Conservation (phyloP, 805 yeast species). For the Monosporozyma servazzii region DNA sequence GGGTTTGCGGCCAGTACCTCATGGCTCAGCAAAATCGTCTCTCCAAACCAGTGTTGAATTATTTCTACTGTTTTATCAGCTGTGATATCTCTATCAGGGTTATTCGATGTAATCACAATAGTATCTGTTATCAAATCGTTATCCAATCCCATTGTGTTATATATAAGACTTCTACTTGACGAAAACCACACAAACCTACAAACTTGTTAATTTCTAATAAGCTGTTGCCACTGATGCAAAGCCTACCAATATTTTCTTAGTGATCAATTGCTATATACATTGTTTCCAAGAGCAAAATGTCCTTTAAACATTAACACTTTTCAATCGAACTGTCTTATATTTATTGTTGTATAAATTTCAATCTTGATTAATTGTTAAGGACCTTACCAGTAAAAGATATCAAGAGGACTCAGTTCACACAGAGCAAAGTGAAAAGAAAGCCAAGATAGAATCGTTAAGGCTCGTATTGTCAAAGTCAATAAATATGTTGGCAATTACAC, state of each 20-base stretch:
- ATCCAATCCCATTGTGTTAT: background rate
- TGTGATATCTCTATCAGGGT: slow-evolving; percentile 3
- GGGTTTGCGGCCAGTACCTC: slow-evolving; percentile 13
- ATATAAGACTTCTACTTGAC: too few species aligned
- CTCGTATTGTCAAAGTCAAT: background rate
- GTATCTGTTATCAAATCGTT: slow-evolving; percentile 15
- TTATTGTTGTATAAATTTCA: too few species aligned
- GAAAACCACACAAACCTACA: too few species aligned
- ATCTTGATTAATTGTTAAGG: too few species aligned
- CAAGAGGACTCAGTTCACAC: background rate
- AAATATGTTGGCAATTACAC: background rate
- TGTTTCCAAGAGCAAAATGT: too few species aligned
- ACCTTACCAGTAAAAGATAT: too few species aligned
- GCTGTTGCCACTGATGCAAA: background rate
- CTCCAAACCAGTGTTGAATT: slow-evolving; percentile 16
- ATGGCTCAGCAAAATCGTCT: slow-evolving; percentile 9
- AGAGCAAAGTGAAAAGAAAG: background rate
- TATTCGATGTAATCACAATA: slow-evolving; percentile 16
- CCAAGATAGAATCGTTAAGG: background rate
- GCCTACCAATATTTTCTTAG: too few species aligned
- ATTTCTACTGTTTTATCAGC: slow-evolving; percentile 6
- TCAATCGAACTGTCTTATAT: too few species aligned
- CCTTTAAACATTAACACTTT: too few species aligned
- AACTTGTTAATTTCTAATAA: too few species aligned
- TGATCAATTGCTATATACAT: too few species aligned